Evolutionary conservation across 148 eudicot species (phyloP), one percentile per base, ranked within the genome.

Genomic region (Euryodendron excelsum): DNA sequence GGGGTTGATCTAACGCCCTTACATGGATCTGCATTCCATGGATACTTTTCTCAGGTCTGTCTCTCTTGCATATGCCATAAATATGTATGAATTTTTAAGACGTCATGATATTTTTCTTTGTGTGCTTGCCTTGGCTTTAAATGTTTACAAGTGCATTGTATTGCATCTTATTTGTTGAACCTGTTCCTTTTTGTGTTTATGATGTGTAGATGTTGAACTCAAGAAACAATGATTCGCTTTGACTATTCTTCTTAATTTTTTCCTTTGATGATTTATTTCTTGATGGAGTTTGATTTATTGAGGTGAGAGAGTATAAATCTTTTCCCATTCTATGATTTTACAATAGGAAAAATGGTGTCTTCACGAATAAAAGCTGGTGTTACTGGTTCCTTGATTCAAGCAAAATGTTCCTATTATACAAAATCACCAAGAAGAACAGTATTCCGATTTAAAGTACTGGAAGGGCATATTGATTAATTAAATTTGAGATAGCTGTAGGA

Each of bases 1-100:
- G 99, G 99, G 75, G 99, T 96, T 77, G 94, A 96, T 87, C 86
- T 96, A 86, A 89, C 95, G 55, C 79, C 98, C n/a, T 87, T 96
- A 59, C 85, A 96, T 80, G 90, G 91, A 62, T 84, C 93, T 59
- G 98, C 99, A 70, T 96, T 88, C 81, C 86, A 91, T 69, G 99
- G 99, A 78, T 96, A 96, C 75, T 96, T 96, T 78, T 86, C 98
- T 23, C 99, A 93, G 97, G 99, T 96, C 30, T 18, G 79, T 76
- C 66, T 60, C 28, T 50, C 37, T 56, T 67, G 60, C n/a, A 34
- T 39, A 41, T 65, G 36, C 59, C n/a, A 25, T 28, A 5, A 47
- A 59, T 31, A 8, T 27, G n/a, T 5, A 60, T 25, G 34, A n/a
- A 67, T 37, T 8, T 52, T 69, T 52, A 34, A 41, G 45, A 36